These are phyloP conservation scores for Luffa aegyptiaca DNA, from an alignment of 306 rosid species.

Conservation along the genomic window DNA sequence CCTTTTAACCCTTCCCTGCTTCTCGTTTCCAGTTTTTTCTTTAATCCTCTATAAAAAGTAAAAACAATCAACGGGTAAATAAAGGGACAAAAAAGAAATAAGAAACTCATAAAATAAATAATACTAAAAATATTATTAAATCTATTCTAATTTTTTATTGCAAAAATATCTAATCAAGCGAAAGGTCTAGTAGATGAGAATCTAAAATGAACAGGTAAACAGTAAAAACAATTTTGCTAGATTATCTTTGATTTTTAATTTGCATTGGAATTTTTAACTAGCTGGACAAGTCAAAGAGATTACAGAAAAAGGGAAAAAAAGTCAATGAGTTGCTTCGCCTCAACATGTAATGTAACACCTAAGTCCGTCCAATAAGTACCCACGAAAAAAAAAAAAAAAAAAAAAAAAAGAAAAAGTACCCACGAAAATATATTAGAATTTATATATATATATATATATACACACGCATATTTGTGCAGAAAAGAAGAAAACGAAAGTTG, in stretches of 20 bases:
- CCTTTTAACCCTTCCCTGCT: slow-evolving; percentile 1
- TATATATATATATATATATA: not conserved
- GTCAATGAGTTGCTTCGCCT: not conserved
- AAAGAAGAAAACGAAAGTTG: slow-evolving; percentile 3
- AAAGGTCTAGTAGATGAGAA: not conserved
- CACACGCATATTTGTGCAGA: not conserved
- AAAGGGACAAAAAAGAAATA: not conserved
- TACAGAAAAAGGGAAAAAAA: not conserved
- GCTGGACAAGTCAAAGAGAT: not conserved
- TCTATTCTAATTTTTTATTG: not conserved
- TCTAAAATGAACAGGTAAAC: not conserved
- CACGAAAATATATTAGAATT: not conserved
- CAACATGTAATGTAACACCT: slow-evolving; percentile 6
- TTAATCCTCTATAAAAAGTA: not conserved
- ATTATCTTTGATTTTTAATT: not conserved
- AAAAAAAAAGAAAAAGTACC: too few relatives aligned
- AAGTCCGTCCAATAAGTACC: slow-evolving; percentile 8
- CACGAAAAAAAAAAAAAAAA: too few relatives aligned
- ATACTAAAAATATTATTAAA: not conserved
- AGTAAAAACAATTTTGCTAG: not conserved
- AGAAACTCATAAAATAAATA: not conserved
- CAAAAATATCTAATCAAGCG: not conserved
- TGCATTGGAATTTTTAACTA: slow-evolving; percentile 3
- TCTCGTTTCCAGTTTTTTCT: not conserved
- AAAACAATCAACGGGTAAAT: not conserved